Evolutionary conservation across 352 stramenopile genomes (phyloP).

Genomic region (Pythium brachiatum): DNA sequence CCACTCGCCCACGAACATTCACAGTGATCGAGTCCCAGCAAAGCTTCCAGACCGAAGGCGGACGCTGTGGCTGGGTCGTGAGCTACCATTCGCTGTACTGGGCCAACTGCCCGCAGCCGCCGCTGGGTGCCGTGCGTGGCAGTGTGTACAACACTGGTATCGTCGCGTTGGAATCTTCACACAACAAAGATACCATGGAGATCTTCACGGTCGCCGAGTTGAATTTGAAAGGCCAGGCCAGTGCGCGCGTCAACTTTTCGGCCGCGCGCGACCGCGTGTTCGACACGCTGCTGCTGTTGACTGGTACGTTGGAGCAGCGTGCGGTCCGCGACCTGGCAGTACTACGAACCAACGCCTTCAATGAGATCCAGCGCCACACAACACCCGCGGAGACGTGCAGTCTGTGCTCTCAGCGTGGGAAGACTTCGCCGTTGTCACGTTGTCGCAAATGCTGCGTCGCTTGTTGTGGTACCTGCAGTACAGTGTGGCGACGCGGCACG

Average conservation of each 20-base stretch:
- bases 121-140: conserved; percentile 15
- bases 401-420: conserved; percentile 1
- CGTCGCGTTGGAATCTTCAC: conserved; percentile 16
- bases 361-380: conserved; percentile 9
- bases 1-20: conserved; percentile 9
- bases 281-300: conserved; percentile 14
- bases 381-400: conserved; percentile 4
- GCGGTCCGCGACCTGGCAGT: conserved; percentile 9
- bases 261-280: conserved; percentile 8
- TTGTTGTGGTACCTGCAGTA: conserved; percentile 16
- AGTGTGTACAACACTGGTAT: conserved; percentile 27
- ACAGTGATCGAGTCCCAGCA: conserved; percentile 20
- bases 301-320: conserved; percentile 18
- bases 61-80: conserved; percentile 22
- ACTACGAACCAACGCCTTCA: conserved; percentile 9
- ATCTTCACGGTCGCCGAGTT: conserved; percentile 19
- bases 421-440: not conserved
- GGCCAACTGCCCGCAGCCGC: conserved; percentile 9
- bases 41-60: conserved; percentile 13
- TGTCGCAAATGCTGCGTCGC: conserved; percentile 27
- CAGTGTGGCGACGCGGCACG: conserved; percentile 10
- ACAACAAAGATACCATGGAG: conserved; percentile 10
- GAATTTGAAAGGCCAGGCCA: conserved; percentile 20
- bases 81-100: conserved; percentile 26
- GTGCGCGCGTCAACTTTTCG: not conserved